These are phyloP conservation scores for Globisporangium spinosum DNA, from an alignment of 352 stramenopile species.

Conservation along the genomic window DNA sequence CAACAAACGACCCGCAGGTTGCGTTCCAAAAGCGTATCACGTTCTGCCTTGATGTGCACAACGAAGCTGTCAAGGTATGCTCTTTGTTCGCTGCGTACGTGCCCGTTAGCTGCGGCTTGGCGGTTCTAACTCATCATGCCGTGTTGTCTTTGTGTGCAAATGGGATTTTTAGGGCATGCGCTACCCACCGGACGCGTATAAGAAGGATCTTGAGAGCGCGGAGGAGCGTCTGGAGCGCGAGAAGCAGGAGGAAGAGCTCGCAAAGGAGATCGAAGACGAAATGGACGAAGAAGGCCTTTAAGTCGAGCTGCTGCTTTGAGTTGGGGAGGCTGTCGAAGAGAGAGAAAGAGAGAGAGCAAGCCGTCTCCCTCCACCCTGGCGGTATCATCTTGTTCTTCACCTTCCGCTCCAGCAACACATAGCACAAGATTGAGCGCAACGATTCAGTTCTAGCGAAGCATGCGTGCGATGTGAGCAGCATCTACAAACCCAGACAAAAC, in stretches of 20 bases:
- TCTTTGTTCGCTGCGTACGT: neutral
- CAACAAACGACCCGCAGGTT: slow-evolving; percentile 92
- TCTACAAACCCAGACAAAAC: neutral
- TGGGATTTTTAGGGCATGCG: slow-evolving; percentile 78
- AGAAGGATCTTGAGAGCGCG: slow-evolving; percentile 93
- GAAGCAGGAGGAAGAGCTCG: slow-evolving; percentile 92
- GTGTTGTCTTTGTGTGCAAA: neutral
- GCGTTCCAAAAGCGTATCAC: slow-evolving; percentile 97
- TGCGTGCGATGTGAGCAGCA: neutral
- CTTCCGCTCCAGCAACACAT: neutral
- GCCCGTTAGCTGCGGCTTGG: neutral
- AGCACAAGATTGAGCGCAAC: neutral
- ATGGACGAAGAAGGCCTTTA: slow-evolving; percentile 90
- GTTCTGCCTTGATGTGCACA: slow-evolving; percentile 98
- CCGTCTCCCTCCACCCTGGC: neutral
- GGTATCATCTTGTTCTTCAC: neutral
- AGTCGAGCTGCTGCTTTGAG: neutral
- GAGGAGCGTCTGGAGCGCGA: slow-evolving; percentile 91
- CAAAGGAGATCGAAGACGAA: slow-evolving; percentile 97
- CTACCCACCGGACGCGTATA: slow-evolving; percentile 97
- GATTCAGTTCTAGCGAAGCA: neutral
- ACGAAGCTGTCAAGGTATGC: slow-evolving; percentile 93
- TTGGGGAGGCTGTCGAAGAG: neutral
- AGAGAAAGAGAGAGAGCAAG: neutral
- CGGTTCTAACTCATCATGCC: neutral